Evolutionary conservation across 108 stramenopile genomes (phyloP).

Genomic region (Skeletonema potamos): DNA sequence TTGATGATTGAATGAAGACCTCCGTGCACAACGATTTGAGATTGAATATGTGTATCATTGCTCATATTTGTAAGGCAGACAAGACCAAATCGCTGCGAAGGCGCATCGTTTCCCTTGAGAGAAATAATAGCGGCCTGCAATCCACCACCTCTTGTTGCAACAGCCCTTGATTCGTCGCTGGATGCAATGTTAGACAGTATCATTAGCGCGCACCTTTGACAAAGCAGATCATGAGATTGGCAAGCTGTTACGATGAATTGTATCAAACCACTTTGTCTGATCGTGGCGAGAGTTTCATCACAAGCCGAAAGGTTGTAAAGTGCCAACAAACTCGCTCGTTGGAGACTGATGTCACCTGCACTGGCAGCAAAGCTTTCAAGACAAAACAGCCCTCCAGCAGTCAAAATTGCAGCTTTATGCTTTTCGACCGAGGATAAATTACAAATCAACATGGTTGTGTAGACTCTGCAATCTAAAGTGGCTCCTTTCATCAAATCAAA

Average conservation of each 20-base stretch:
- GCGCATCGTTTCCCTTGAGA: constrained; percentile 43
- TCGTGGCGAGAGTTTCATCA: constrained; percentile 39
- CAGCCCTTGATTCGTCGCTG: constrained; percentile 54
- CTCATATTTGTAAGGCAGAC: constrained; percentile 81
- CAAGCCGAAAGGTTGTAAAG: constrained; percentile 61
- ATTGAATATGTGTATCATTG: constrained; percentile 70
- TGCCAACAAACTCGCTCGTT: constrained; percentile 55
- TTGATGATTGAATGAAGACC: constrained; percentile 40
- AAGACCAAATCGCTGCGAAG: constrained; percentile 68
- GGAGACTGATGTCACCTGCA: constrained; percentile 38
- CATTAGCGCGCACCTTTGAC: constrained; percentile 85
- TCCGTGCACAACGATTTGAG: constrained; percentile 71
- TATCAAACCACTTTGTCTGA: constrained; percentile 43
- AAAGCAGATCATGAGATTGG: constrained; percentile 54
- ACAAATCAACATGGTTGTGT: constrained; percentile 69
- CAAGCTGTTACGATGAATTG: constrained; percentile 51
- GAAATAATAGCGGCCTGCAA: constrained; percentile 31
- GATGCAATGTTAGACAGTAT: constrained; percentile 78
- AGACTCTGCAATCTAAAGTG: constrained; percentile 46
- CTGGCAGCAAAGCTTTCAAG: constrained; percentile 47
- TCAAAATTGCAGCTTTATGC: constrained; percentile 53
- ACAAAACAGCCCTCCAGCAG: constrained; percentile 59
- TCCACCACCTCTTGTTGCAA: constrained; percentile 72
- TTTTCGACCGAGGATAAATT: constrained; percentile 69
- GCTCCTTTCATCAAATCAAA: constrained; percentile 46